phyloP scores from a whole-genome alignment of 1,284 basidiomycete genomes.

The Leccinum griseonigrum region DNA sequence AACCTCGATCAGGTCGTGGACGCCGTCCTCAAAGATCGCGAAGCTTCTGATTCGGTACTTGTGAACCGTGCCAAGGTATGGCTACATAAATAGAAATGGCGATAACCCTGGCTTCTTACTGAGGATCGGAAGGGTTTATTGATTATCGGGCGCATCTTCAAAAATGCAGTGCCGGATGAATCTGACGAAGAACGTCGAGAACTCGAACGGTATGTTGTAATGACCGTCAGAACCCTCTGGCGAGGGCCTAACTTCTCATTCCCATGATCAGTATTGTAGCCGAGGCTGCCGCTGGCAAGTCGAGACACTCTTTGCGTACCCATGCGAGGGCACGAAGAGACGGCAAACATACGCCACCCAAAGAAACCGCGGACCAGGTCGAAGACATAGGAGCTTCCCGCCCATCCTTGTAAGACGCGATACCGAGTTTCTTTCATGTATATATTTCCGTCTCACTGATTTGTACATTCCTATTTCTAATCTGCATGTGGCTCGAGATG shows the following conservation, averaged over 20 bases:
- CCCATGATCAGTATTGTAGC: conserved; percentile 57
- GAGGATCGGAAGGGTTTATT: conserved; percentile 62
- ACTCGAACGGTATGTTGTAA: conserved; percentile 68
- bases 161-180: conserved; percentile 79
- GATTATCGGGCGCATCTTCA: conserved; percentile 84
- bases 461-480: conserved; percentile 18
- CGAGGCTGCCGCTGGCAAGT: conserved; percentile 65
- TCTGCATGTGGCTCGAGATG: conserved; percentile 14
- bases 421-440: conserved; percentile 9
- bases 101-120: conserved; percentile 9
- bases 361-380: conserved; percentile 17
- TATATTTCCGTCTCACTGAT: conserved; percentile 17
- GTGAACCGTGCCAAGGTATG: conserved; percentile 80
- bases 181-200: conserved; percentile 90
- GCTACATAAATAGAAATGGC: background rate
- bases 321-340: conserved; percentile 40
- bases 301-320: conserved; percentile 48
- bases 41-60: conserved; percentile 66
- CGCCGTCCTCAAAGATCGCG: conserved; percentile 75
- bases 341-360: conserved; percentile 26
- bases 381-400: conserved; percentile 15
- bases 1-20: conserved; percentile 60
- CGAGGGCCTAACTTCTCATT: conserved; percentile 2
- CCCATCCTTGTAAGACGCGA: conserved; percentile 13
- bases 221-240: background rate